Evolutionary conservation across 1,284 basidiomycete species (phyloP).

Genomic region (Ganoderma leucocontextum): DNA sequence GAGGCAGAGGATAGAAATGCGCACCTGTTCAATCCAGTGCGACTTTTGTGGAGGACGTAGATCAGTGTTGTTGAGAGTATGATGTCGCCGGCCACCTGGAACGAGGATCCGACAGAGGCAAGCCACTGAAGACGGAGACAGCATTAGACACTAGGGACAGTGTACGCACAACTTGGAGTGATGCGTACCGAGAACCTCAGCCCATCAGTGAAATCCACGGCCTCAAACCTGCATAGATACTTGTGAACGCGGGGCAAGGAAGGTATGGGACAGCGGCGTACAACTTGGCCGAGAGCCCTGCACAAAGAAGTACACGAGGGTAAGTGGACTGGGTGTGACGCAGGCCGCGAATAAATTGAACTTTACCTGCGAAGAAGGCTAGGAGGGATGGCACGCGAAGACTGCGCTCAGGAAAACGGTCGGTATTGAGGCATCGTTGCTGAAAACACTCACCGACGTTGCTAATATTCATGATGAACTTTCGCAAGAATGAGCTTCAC

Average conservation of each 20-base stretch:
- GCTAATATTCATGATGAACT: slow-evolving; percentile 14
- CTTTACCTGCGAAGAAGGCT: slow-evolving; percentile 7
- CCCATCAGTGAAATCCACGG: neutral
- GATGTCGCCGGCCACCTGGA: slow-evolving; percentile 20
- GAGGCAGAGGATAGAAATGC: neutral
- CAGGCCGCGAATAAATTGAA: neutral
- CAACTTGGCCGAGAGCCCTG: slow-evolving; percentile 17
- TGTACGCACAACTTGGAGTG: too few species aligned
- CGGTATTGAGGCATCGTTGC: neutral
- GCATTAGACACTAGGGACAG: too few species aligned
- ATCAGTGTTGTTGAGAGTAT: slow-evolving; percentile 13
- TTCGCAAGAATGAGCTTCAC: neutral
- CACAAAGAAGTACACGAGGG: neutral
- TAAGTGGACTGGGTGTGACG: too few species aligned
- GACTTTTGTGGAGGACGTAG: slow-evolving; percentile 17
- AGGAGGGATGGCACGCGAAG: neutral
- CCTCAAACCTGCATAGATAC: slow-evolving; percentile 8
- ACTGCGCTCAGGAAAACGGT: too few species aligned
- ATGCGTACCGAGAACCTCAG: slow-evolving; percentile 16
- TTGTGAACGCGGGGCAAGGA: neutral
- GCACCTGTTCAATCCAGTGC: slow-evolving; percentile 15
- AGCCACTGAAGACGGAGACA: slow-evolving; percentile 13
- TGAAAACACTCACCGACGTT: slow-evolving; percentile 16
- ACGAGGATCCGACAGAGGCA: slow-evolving; percentile 11
- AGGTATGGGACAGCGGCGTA: neutral